Conservation (phyloP, 164 flowering plant species). For the Stephania yunnanensis region DNA sequence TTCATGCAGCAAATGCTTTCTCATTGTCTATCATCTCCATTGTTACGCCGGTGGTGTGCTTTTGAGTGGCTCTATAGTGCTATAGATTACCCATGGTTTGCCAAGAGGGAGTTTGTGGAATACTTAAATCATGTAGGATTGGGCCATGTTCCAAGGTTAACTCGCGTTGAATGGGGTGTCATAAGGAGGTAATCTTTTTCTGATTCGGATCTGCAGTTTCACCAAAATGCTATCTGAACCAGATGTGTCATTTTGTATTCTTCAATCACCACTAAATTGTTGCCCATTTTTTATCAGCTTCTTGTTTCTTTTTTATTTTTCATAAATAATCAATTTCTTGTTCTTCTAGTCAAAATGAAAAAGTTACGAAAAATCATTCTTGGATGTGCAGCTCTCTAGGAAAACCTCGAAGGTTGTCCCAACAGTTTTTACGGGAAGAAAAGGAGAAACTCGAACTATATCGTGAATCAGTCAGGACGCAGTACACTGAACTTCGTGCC, state of each 20-base stretch:
- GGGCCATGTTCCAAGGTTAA: conserved; percentile 84
- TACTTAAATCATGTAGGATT: conserved; percentile 88
- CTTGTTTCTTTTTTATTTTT: neutral
- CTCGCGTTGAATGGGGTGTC: conserved; percentile 97
- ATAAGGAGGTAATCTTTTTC: conserved; percentile 62
- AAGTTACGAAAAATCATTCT: too few relatives aligned
- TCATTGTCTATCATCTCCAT: conserved; percentile 48
- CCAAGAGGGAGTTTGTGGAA: conserved; percentile 88
- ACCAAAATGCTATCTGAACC: neutral
- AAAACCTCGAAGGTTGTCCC: conserved; percentile 84
- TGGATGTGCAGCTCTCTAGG: conserved; percentile 77
- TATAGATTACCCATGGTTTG: conserved; percentile 96
- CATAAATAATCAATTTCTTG: neutral
- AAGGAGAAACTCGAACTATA: conserved; percentile 76
- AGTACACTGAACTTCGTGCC: conserved; percentile 71
- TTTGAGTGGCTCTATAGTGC: conserved; percentile 98
- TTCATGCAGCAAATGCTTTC: conserved; percentile 57
- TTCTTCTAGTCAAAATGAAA: neutral
- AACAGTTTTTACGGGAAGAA: conserved; percentile 75
- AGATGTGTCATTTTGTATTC: neutral
- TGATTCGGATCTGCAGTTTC: neutral
- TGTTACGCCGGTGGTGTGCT: conserved; percentile 73
- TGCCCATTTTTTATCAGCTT: neutral
- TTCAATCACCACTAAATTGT: neutral
- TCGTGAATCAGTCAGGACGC: conserved; percentile 80